A percentile compares a stretch with the other conserved stretches of the same genome.
phyloP scores from a whole-genome alignment of 495 filamentous ascomycete genomes.

The Xylaria flabelliformis region DNA sequence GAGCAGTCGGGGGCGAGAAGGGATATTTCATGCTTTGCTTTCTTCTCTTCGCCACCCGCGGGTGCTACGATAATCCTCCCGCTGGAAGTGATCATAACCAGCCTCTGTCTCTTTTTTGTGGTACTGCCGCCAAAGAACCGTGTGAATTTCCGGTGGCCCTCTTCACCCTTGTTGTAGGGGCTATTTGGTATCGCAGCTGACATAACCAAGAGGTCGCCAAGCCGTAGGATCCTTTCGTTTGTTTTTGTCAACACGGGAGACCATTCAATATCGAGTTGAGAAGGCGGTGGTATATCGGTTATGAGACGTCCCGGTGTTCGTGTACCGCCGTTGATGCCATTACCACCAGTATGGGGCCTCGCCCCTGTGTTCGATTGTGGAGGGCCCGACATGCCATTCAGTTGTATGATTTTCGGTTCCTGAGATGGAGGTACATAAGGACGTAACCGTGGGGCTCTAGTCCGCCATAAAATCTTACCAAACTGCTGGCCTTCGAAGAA shows the following conservation, averaged over 20 bases:
- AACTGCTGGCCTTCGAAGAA: conserved; percentile 94
- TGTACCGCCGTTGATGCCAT: conserved; percentile 41
- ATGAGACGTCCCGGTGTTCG: conserved; percentile 77
- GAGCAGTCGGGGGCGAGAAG: conserved; percentile 72
- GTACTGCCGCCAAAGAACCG: conserved; percentile 89
- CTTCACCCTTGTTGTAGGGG: conserved; percentile 64
- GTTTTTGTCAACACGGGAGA: conserved; percentile 89
- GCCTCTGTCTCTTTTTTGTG: conserved; percentile 88
- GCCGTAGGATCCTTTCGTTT: conserved; percentile 93
- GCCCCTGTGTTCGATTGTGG: conserved; percentile 60
- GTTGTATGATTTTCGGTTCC: conserved; percentile 77
- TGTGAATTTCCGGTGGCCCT: conserved; percentile 80
- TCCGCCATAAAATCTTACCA: conserved; percentile 86
- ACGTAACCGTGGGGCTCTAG: conserved; percentile 87
- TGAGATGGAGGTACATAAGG: conserved; percentile 81
- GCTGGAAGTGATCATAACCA: conserved; percentile 95
- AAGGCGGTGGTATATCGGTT: conserved; percentile 93
- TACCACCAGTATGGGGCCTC: conserved; percentile 43
- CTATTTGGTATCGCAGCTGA: conserved; percentile 76
- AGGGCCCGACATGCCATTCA: conserved; percentile 65
- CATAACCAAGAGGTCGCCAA: conserved; percentile 86
- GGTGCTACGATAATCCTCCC: conserved; percentile 88
- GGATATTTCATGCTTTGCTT: conserved; percentile 87
- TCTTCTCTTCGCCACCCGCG: conserved; percentile 95
- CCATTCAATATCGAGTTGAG: conserved; percentile 98